Evolutionary conservation across 345 rosid genomes (phyloP).

Genomic region (Rhizophora apiculata): DNA sequence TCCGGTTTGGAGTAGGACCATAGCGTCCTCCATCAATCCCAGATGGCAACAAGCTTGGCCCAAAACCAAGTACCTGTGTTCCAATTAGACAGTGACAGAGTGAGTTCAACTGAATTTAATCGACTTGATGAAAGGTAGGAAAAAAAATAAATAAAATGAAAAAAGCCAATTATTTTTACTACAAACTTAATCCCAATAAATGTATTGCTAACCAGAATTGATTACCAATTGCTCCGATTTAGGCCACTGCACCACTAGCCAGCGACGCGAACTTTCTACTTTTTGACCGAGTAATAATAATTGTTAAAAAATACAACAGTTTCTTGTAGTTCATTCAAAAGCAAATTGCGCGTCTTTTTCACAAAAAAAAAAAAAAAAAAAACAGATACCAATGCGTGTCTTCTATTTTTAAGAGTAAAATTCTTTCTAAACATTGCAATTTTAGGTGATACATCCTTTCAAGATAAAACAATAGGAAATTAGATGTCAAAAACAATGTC

Average conservation of each 20-base stretch:
- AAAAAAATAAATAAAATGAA: neutral
- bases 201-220: neutral
- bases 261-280: neutral
- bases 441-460: no score
- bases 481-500: no score
- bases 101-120: neutral
- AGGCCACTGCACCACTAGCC: slow-evolving; percentile 1
- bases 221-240: neutral
- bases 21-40: slow-evolving; percentile 96
- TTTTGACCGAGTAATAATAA: neutral
- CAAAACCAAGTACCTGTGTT: slow-evolving; percentile 61
- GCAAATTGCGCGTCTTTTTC: no score
- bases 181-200: neutral
- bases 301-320: no score
- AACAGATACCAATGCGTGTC: no score
- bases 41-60: slow-evolving; percentile 97
- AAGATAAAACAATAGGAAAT: no score
- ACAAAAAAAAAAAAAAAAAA: no score
- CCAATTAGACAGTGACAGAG: neutral
- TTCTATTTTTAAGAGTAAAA: no score
- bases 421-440: no score
- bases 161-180: neutral
- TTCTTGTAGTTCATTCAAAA: no score
- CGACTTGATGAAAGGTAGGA: neutral
- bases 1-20: slow-evolving; percentile 89